phyloP scores from a whole-genome alignment of 768 basidiomycete genomes.

The Hydnum rufescens region DNA sequence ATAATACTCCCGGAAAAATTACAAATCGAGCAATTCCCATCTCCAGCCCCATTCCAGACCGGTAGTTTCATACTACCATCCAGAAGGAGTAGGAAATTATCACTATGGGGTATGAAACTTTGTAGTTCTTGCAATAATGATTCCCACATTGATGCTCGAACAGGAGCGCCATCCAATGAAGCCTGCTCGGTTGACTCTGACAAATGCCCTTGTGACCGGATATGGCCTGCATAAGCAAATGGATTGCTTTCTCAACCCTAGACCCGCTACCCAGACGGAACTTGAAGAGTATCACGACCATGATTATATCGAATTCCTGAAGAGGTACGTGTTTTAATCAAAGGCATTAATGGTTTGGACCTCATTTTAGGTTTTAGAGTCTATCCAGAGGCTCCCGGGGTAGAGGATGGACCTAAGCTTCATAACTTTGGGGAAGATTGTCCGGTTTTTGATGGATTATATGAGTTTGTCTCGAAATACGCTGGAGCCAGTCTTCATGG shows the following conservation, averaged over 20 bases:
- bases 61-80: slow-evolving; percentile 91
- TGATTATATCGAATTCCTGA: slow-evolving; percentile 93
- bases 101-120: slow-evolving; percentile 69
- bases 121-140: background rate
- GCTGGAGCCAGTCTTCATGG: slow-evolving; percentile 82
- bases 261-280: slow-evolving; percentile 75
- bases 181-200: slow-evolving; percentile 86
- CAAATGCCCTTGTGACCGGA: slow-evolving; percentile 87
- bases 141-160: slow-evolving; percentile 4
- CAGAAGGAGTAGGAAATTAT: slow-evolving; percentile 80
- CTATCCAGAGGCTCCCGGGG: background rate
- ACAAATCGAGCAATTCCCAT: background rate
- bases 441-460: slow-evolving; percentile 89
- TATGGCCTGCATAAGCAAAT: slow-evolving; percentile 94
- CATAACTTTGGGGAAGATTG: slow-evolving; percentile 97
- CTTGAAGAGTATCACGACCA: slow-evolving; percentile 81
- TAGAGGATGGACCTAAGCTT: slow-evolving; percentile 26
- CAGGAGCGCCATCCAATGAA: slow-evolving; percentile 99
- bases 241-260: slow-evolving; percentile 76
- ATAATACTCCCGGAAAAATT: background rate
- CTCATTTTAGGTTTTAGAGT: background rate
- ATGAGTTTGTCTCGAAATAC: slow-evolving; percentile 86
- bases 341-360: background rate
- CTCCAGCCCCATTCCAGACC: slow-evolving; percentile 59
- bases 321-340: slow-evolving; percentile 32